Evolutionary conservation across 148 eudicot species (phyloP).

Genomic region (Nyssa sinensis): DNA sequence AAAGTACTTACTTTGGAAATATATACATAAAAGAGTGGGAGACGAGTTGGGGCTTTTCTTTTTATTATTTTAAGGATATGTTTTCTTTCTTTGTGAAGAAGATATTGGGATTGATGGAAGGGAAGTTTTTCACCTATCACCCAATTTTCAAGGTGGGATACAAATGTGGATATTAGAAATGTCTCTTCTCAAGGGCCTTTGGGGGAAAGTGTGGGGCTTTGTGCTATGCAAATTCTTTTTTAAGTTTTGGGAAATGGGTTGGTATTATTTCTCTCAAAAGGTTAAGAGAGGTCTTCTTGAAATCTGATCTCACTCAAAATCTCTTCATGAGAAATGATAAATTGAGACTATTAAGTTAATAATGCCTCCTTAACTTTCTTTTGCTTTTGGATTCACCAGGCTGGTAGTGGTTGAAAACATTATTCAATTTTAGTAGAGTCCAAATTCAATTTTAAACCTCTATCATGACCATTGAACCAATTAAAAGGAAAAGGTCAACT

Average conservation of each 20-base stretch:
- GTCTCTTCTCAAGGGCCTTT: slow-evolving; percentile 51
- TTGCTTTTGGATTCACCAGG: too few relatives aligned
- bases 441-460: too few relatives aligned
- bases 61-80: background rate
- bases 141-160: slow-evolving; percentile 37
- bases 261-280: slow-evolving; percentile 19
- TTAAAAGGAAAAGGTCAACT: too few relatives aligned
- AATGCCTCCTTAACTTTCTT: background rate
- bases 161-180: slow-evolving; percentile 39
- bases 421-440: too few relatives aligned
- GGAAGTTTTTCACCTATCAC: background rate
- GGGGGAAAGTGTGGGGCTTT: slow-evolving; percentile 24
- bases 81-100: slow-evolving; percentile 6
- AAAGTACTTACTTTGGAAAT: too few relatives aligned
- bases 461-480: too few relatives aligned
- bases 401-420: too few relatives aligned
- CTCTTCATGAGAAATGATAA: background rate
- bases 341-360: background rate
- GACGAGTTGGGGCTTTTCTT: background rate
- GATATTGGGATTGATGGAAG: slow-evolving; percentile 32
- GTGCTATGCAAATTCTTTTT: slow-evolving; percentile 25
- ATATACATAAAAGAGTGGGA: background rate
- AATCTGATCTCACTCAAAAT: background rate
- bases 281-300: slow-evolving; percentile 11
- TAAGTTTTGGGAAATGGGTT: slow-evolving; percentile 31